A percentile compares a stretch with the other conserved stretches of the same genome.
These are phyloP conservation scores for Warburgia ugandensis DNA, from an alignment of 164 flowering plant genomes.

Conservation along the genomic window DNA sequence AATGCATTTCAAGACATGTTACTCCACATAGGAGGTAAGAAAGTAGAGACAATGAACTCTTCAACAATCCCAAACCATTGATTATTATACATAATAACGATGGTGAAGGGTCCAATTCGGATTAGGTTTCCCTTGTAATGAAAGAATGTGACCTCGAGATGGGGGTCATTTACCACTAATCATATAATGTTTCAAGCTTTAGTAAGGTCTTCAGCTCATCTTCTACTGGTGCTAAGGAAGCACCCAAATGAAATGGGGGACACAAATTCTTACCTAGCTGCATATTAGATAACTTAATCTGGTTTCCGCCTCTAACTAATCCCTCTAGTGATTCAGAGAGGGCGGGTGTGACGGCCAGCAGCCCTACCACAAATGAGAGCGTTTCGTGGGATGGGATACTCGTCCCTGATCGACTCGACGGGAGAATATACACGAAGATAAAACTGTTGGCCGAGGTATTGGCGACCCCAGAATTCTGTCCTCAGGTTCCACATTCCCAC, in stretches of 20 bases:
- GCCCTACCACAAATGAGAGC: slow-evolving; percentile 74
- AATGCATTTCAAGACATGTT: too few relatives aligned
- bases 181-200: neutral
- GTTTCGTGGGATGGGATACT: slow-evolving; percentile 56
- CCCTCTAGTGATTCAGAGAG: slow-evolving; percentile 6
- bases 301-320: neutral
- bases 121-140: too few relatives aligned
- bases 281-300: neutral
- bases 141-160: slow-evolving; percentile 17
- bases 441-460: slow-evolving; percentile 77
- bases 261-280: neutral
- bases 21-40: too few relatives aligned
- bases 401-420: slow-evolving; percentile 35
- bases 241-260: slow-evolving; percentile 6
- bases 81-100: too few relatives aligned
- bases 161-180: slow-evolving; percentile 9
- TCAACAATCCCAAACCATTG: too few relatives aligned
- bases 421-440: slow-evolving; percentile 56
- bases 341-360: slow-evolving; percentile 20
- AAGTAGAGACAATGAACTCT: too few relatives aligned
- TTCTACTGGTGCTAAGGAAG: too few relatives aligned
- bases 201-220: neutral
- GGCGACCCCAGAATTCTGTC: slow-evolving; percentile 60
- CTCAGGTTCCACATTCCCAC: slow-evolving; percentile 96
- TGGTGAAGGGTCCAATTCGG: too few relatives aligned